Conservation (phyloP, 495 filamentous ascomycete species). For the Patellaria atrata region DNA sequence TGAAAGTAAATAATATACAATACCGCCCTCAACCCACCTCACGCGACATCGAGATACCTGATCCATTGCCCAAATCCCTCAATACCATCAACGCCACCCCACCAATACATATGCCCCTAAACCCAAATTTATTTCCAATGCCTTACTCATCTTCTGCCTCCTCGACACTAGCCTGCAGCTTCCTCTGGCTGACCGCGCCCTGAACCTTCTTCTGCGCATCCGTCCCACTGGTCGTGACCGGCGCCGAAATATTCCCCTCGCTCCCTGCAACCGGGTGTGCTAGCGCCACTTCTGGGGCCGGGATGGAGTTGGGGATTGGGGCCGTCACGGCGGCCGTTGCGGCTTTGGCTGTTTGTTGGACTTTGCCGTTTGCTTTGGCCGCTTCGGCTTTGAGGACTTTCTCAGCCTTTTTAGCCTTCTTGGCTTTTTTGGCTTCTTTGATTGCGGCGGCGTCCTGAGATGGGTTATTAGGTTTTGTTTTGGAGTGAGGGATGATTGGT, state of each 20-base stretch:
- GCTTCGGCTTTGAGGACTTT: conserved; percentile 4
- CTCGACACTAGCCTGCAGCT: conserved; percentile 13
- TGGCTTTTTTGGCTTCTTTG: conserved; percentile 16
- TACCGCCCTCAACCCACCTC: conserved; percentile 1
- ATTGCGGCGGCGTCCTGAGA: no score
- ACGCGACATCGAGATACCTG: background rate
- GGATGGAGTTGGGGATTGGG: background rate
- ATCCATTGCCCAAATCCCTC: background rate
- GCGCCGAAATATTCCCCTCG: background rate
- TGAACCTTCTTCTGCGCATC: conserved; percentile 6
- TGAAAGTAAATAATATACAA: background rate
- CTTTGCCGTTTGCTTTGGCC: background rate
- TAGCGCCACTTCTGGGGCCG: background rate
- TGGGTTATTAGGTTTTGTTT: no score
- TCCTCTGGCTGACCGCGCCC: conserved; percentile 7
- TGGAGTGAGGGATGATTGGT: background rate
- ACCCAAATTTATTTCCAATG: no score
- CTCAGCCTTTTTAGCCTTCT: conserved; percentile 16
- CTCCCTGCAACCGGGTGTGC: background rate
- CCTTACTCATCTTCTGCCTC: conserved; percentile 15
- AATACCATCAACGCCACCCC: conserved; percentile 1
- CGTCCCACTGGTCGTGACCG: conserved; percentile 9
- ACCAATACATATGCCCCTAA: background rate
- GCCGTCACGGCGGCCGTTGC: conserved; percentile 1
- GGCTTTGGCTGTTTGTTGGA: background rate